These are phyloP conservation scores for Podila epicladia DNA, from an alignment of 192 early-diverging fungal species.

Conservation along the genomic window DNA sequence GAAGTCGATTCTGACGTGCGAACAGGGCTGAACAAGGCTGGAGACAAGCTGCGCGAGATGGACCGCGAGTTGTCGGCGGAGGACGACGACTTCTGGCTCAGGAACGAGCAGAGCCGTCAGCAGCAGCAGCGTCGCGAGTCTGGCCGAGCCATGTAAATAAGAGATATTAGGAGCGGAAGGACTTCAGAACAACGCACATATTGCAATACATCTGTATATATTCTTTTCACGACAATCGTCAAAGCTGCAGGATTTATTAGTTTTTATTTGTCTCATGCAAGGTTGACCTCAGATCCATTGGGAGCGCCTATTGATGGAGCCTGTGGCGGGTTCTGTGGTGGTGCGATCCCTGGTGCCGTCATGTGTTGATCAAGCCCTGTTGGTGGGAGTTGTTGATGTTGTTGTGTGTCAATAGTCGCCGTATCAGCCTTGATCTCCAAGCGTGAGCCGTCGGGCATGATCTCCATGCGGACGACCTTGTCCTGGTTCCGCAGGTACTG, in stretches of 20 bases:
- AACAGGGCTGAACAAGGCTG: constrained; percentile 25
- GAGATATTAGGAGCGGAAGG: too few relatives aligned
- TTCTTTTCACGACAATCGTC: too few relatives aligned
- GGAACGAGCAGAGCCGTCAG: constrained; percentile 15
- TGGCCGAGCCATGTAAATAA: constrained; percentile 39
- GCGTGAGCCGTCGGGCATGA: constrained; percentile 43
- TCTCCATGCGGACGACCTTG: constrained; percentile 46
- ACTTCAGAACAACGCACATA: too few relatives aligned
- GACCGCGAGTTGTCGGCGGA: constrained; percentile 18
- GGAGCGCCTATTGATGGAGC: neutral
- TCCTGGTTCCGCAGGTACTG: constrained; percentile 62
- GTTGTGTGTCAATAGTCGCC: neutral
- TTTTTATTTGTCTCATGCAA: neutral
- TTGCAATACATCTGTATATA: too few relatives aligned
- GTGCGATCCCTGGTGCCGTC: neutral
- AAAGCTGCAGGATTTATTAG: neutral
- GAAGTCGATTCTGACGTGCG: constrained; percentile 5
- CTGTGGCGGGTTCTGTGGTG: neutral
- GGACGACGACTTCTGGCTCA: constrained; percentile 25
- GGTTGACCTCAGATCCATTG: neutral
- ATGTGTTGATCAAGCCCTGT: neutral
- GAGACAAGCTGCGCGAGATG: constrained; percentile 31
- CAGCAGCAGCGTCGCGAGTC: constrained; percentile 41
- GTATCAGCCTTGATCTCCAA: constrained; percentile 35
- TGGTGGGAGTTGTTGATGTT: neutral